Evolutionary conservation across 192 early-diverging fungal genomes (phyloP).

Genomic region (Coemansia sp.): DNA sequence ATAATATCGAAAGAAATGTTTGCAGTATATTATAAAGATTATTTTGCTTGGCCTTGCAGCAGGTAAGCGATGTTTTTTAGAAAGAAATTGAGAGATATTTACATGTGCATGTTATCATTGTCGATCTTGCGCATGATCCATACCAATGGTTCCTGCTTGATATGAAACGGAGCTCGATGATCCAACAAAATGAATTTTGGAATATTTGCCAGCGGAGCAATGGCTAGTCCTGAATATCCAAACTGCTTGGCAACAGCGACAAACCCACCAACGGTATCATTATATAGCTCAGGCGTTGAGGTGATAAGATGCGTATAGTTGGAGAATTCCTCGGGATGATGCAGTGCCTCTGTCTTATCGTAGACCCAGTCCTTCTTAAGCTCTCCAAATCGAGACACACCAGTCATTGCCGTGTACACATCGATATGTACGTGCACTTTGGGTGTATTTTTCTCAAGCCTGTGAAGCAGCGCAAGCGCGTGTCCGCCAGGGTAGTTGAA

Average conservation of each 20-base stretch:
- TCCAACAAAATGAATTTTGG: not conserved
- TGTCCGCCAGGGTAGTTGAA: slow-evolving; percentile 90
- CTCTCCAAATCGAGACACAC: slow-evolving; percentile 78
- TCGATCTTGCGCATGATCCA: slow-evolving; percentile 19
- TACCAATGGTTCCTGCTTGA: slow-evolving; percentile 13
- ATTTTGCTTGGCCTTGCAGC: no score
- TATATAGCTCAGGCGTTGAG: slow-evolving; percentile 21
- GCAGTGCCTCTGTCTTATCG: slow-evolving; percentile 62
- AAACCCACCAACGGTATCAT: slow-evolving; percentile 1
- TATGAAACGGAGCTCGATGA: slow-evolving; percentile 1
- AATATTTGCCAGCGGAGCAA: not conserved
- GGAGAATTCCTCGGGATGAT: slow-evolving; percentile 18
- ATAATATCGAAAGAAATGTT: no score
- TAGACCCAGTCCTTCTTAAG: slow-evolving; percentile 60
- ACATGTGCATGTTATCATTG: not conserved
- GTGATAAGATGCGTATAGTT: slow-evolving; percentile 42
- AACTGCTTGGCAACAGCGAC: slow-evolving; percentile 11
- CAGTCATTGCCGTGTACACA: slow-evolving; percentile 75
- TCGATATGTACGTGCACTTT: slow-evolving; percentile 67
- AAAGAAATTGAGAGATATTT: not conserved
- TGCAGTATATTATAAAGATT: no score
- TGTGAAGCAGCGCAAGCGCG: slow-evolving; percentile 68
- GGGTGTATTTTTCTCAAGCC: slow-evolving; percentile 30
- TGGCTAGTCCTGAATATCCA: slow-evolving; percentile 26
- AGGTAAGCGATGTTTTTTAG: no score